Percentiles rank a stretch among this genome's conserved stretches.
These are phyloP conservation scores for Margaritispora aquatica DNA, from an alignment of 495 filamentous ascomycete species.

Conservation along the genomic window DNA sequence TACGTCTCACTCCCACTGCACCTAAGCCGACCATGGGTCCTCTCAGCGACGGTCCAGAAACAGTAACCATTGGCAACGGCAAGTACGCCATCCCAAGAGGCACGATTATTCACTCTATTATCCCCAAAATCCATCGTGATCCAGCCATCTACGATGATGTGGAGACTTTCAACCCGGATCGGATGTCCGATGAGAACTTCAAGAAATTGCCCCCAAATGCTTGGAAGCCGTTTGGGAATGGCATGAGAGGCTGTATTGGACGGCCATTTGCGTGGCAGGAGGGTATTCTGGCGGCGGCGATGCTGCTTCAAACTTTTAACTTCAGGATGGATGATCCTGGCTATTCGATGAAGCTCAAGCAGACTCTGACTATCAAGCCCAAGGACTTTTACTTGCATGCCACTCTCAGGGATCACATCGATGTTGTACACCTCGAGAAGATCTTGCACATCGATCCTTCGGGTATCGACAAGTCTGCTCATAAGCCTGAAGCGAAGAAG, in stretches of 20 bases:
- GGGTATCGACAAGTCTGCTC: background rate
- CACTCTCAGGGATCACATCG: conserved; percentile 46
- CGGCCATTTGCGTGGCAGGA: conserved; percentile 66
- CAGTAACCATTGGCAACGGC: conserved; percentile 49
- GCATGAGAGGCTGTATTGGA: conserved; percentile 60
- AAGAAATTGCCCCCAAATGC: conserved; percentile 29
- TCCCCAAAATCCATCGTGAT: conserved; percentile 55
- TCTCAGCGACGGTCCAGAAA: no score
- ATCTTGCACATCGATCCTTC: conserved; percentile 23
- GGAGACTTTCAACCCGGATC: conserved; percentile 56
- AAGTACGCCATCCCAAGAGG: conserved; percentile 59
- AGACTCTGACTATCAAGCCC: conserved; percentile 71
- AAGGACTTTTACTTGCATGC: conserved; percentile 64
- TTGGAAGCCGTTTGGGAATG: conserved; percentile 69
- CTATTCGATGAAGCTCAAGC: conserved; percentile 54
- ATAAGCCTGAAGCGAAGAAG: background rate
- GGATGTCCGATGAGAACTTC: conserved; percentile 60
- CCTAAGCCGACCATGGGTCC: no score
- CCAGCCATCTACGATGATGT: conserved; percentile 57
- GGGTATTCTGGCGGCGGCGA: conserved; percentile 44
- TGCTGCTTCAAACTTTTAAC: conserved; percentile 55
- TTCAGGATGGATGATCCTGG: conserved; percentile 49
- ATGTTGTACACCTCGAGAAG: conserved; percentile 48
- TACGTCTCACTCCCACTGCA: conserved; percentile 57
- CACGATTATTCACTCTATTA: conserved; percentile 27